phyloP scores from a whole-genome alignment of 345 rosid genomes.

The Eucalyptus marginata region DNA sequence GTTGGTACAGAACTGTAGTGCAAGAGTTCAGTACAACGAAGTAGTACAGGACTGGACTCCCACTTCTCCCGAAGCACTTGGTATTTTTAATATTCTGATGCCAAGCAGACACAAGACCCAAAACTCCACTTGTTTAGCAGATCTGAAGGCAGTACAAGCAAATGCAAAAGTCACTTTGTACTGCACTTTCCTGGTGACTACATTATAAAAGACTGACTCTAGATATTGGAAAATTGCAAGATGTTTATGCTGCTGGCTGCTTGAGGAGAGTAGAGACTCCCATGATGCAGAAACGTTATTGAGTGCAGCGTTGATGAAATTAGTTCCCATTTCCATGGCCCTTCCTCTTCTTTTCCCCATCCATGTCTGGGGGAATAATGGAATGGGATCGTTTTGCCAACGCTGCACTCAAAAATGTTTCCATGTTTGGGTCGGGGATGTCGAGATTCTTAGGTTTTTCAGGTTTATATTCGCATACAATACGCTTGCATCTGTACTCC shows the following conservation, averaged over 20 bases:
- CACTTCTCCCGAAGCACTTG: not conserved
- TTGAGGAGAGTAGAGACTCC: not conserved
- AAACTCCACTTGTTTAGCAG: not conserved
- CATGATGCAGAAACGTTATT: not conserved
- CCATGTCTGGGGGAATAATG: not conserved
- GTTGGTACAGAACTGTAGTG: not conserved
- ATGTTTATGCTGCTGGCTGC: not conserved
- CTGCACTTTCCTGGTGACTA: not conserved
- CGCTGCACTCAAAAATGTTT: not conserved
- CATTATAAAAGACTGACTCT: not conserved
- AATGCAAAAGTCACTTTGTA: not conserved
- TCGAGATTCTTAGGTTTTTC: not conserved
- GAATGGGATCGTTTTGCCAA: not conserved
- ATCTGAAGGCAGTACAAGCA: not conserved
- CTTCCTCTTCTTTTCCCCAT: not conserved
- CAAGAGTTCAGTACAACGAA: not conserved
- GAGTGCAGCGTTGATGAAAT: not conserved
- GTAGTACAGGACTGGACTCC: not conserved
- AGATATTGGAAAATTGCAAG: not conserved
- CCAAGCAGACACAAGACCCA: not conserved
- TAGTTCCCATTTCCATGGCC: not conserved
- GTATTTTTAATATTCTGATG: not conserved
- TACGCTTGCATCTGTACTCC: not conserved
- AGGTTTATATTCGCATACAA: not conserved
- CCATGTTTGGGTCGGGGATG: not conserved